Evolutionary conservation across 1,139 yeast species (phyloP), one percentile per base, ranked within the genome.

Genomic region (Yamadazyma spencermartinsiae): DNA sequence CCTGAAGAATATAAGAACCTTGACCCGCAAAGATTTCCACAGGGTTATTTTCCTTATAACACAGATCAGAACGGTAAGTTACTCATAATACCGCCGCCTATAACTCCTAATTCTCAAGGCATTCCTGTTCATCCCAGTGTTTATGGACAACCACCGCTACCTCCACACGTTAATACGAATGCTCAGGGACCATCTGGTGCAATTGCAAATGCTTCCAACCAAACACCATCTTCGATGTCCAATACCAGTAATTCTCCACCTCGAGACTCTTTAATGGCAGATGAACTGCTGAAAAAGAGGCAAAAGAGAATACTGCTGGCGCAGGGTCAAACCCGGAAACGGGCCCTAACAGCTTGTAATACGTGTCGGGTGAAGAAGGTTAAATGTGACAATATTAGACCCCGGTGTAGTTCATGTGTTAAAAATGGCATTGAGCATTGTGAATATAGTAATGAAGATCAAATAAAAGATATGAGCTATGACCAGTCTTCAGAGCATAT

Each of bases 371-470:
- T 62, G 23, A 71, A 69, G 46, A 74, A 74, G 46, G 65, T 72
- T 40, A 71, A 73, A 48, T 77, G 82, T 61, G 82, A 77, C 49
- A 69, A 79, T 39, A 54, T 51, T 20, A 61, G 74, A 45, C 82
- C 82, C 1, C 49, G 60, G 16, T 77, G 82, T 51, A 71, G 76
- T 0, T 62, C 79, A 17, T 77, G 82, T 53, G 47, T 49, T 4
- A 65, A 64, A 42, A 70, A 58, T 51, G 66, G 64, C 14, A 57
- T 54, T 38, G 34, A 42, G 7, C 47, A 46, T 30, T 68, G 74
- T 46, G 65, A 64, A 42, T 68, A 64, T 45, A 49, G 60, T 17
- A 52, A 60, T 31, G 68, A 57, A 43, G 69, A 59, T 20, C 54
- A 48, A 40, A 46, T 41, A 7, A 57, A 55, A 35, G 70, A 62